Conservation (phyloP, 2,329 filamentous ascomycete species). For the Xylariaceae sp. region DNA sequence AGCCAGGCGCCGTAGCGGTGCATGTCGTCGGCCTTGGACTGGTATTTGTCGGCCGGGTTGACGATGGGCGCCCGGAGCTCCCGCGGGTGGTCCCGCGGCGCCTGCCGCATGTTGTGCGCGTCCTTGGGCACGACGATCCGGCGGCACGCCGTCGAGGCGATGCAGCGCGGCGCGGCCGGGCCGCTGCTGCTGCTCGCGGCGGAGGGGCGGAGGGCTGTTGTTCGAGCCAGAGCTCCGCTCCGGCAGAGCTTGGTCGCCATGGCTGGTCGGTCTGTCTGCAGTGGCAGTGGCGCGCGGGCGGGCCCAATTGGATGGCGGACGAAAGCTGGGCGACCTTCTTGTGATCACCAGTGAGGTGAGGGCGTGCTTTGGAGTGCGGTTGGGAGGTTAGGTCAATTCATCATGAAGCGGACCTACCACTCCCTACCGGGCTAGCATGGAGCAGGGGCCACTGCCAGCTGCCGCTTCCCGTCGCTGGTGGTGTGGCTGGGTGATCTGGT, state of each 20-base stretch:
- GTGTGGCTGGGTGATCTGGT: too few relatives aligned
- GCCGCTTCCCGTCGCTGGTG: too few relatives aligned
- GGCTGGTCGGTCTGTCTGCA: conserved; percentile 32
- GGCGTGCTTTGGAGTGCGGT: too few relatives aligned
- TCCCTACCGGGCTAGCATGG: too few relatives aligned
- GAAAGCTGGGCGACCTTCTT: too few relatives aligned
- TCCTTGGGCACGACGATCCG: conserved; percentile 54
- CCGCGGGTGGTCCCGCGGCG: conserved; percentile 49
- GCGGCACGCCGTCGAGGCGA: conserved; percentile 40
- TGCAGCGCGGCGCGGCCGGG: conserved; percentile 37
- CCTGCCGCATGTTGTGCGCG: conserved; percentile 59
- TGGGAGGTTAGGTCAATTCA: too few relatives aligned
- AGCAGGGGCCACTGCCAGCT: too few relatives aligned
- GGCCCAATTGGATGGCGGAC: too few relatives aligned
- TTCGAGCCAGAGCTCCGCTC: conserved; percentile 46
- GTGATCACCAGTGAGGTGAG: too few relatives aligned
- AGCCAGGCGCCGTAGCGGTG: conserved; percentile 96
- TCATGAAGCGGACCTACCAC: too few relatives aligned
- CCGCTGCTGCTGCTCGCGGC: conserved; percentile 35
- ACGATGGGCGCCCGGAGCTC: conserved; percentile 71
- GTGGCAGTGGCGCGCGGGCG: too few relatives aligned
- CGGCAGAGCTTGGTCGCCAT: conserved; percentile 57
- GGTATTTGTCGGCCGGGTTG: conserved; percentile 90
- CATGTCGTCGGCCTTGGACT: conserved; percentile 76
- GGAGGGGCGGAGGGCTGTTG: conserved; percentile 48